phyloP scores from a whole-genome alignment of 768 basidiomycete species.

The Flagelloscypha sp. region DNA sequence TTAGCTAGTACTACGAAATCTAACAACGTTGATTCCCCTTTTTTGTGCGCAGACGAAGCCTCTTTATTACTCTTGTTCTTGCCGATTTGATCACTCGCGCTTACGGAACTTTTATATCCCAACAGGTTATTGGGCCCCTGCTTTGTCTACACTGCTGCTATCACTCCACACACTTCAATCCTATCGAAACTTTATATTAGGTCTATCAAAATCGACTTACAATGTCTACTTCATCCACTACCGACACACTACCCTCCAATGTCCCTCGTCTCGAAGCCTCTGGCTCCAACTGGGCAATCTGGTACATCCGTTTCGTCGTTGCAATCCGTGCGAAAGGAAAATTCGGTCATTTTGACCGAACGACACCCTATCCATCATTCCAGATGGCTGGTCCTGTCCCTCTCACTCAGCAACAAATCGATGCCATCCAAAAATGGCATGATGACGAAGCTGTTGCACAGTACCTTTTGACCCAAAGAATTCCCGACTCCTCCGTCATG shows the following conservation, averaged over 20 bases:
- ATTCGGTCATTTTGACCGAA: constrained; percentile 6
- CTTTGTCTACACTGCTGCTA: too few species aligned
- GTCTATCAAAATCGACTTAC: too few species aligned
- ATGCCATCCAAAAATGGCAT: constrained; percentile 20
- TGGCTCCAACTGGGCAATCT: constrained; percentile 39
- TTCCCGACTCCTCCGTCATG: constrained; percentile 7
- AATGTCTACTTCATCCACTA: constrained; percentile 11
- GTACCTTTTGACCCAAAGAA: constrained; percentile 5
- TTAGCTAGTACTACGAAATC: too few species aligned
- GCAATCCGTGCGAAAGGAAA: constrained; percentile 20
- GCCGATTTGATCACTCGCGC: too few species aligned
- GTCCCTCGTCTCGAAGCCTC: constrained; percentile 24
- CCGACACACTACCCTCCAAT: constrained; percentile 1
- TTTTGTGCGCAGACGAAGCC: too few species aligned
- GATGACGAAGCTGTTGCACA: constrained; percentile 18
- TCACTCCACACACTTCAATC: too few species aligned
- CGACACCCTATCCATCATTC: constrained; percentile 6
- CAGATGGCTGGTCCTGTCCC: constrained; percentile 1
- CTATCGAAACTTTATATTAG: too few species aligned
- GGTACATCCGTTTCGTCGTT: constrained; percentile 43
- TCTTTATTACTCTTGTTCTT: too few species aligned
- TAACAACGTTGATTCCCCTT: too few species aligned
- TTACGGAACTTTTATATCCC: too few species aligned
- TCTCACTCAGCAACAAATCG: neutral
- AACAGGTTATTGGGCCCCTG: too few species aligned